Percentiles rank a stretch among this genome's conserved stretches.
Conservation (phyloP, 495 filamentous ascomycete genomes). For the Lophiotrema nucula region DNA sequence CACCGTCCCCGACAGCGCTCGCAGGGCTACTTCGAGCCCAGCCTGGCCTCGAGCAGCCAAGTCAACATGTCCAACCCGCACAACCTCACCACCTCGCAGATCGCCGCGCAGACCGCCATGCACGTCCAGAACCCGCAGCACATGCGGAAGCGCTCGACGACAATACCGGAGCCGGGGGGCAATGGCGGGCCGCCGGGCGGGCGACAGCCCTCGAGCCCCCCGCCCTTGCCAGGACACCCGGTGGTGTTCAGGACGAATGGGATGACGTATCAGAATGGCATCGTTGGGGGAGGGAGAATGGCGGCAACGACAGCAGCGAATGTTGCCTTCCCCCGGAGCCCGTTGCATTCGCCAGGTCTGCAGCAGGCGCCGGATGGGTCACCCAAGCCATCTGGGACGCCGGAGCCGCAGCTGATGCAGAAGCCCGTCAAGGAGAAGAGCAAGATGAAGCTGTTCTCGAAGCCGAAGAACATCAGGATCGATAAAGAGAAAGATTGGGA, state of each 20-base stretch:
- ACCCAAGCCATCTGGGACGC: conserved; percentile 12
- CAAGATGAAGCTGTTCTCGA: conserved; percentile 86
- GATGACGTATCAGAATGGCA: conserved; percentile 64
- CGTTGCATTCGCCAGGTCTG: conserved; percentile 38
- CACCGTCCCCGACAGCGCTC: conserved; percentile 61
- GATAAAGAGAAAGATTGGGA: conserved; percentile 64
- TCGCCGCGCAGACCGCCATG: conserved; percentile 90
- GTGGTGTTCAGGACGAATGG: conserved; percentile 51
- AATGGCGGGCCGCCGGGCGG: conserved; percentile 44
- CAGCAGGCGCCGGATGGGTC: conserved; percentile 26
- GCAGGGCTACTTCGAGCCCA: conserved; percentile 87
- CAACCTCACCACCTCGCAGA: conserved; percentile 70
- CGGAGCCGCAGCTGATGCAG: conserved; percentile 36
- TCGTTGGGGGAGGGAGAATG: conserved; percentile 61
- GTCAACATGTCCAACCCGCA: conserved; percentile 37
- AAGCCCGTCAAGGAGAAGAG: conserved; percentile 73
- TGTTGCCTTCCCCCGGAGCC: conserved; percentile 74
- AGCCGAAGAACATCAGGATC: conserved; percentile 78
- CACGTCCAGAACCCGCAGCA: conserved; percentile 59
- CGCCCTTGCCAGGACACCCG: conserved; percentile 46
- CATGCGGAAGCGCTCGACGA: conserved; percentile 70
- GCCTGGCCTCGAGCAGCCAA: conserved; percentile 64
- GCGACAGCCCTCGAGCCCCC: conserved; percentile 50
- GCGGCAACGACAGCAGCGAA: conserved; percentile 83
- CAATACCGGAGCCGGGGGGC: conserved; percentile 49